Base-by-base conservation (phyloP, 345 rosid species). In the Arabis alpina region DNA sequence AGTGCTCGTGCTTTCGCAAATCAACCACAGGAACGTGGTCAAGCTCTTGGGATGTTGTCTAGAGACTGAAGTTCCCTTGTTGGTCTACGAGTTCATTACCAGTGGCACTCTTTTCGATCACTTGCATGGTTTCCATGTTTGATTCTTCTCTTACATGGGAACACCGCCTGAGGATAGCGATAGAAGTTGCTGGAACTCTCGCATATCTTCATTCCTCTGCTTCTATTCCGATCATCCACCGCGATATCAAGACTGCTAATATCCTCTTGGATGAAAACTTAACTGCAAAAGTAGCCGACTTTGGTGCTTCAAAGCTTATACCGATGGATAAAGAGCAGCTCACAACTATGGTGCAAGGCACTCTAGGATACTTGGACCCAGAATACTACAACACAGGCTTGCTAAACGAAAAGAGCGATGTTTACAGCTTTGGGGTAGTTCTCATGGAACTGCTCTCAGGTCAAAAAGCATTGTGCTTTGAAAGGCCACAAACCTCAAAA, bases 401-500 rank as follows among this genome's bases (percentile, higher is more conserved):
- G 1, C 13, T 64, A 0, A 64, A 64, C 2, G 83, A 79, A 15
- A 83, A 83, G 50, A 83, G 87, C 5, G 83, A 83, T 61, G 84
- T 81, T 3, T 83, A 83, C 24, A 81, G 83, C 50, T 83, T 81
- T 9, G 84, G 83, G 6, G 81, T 81, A 8, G 75, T 83, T 2
- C 78, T 83, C 3, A 61, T 57, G 9, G 87, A 83, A 30, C 55
- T 83, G 0, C 48, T 81, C 1, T 68, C 80, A 0, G 61, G 79
- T 3, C 39, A 23, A 67, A 81, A 74, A 10, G 77, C 77, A 6
- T 10, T 80, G 9, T 51, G 61, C 2, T 63, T 68, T 32, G 60
- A 64, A 0, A 8, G 51, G 27, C 68, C 72, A 0, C 84, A 62
- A 1, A 7, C 24, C 0, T 66, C 77, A 2, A 65, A 76, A 34